Evolutionary conservation across 371 early-diverging fungal species (phyloP).

Genomic region (Rhizopus delemar): DNA sequence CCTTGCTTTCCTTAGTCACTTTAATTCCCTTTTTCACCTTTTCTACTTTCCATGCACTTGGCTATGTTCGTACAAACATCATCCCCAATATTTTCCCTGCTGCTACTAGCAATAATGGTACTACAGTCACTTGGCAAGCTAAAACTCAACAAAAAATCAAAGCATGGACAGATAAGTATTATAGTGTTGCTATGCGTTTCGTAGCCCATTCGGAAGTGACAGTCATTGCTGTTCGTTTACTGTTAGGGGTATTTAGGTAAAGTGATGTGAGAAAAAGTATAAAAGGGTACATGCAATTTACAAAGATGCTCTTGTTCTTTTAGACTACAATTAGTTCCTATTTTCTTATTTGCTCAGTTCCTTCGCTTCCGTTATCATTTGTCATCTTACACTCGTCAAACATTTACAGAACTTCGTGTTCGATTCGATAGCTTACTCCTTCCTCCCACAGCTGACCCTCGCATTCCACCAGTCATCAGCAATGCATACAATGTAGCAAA

Average conservation of each 20-base stretch:
- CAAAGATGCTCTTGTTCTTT: neutral
- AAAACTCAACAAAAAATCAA: constrained; percentile 61
- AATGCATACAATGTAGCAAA: constrained; percentile 57
- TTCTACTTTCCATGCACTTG: constrained; percentile 82
- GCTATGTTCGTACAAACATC: constrained; percentile 75
- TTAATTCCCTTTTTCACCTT: constrained; percentile 84
- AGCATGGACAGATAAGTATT: constrained; percentile 69
- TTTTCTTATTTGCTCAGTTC: constrained; percentile 82
- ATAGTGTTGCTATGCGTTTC: constrained; percentile 68
- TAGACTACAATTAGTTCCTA: constrained; percentile 70
- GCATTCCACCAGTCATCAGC: constrained; percentile 59
- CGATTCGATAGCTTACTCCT: constrained; percentile 55
- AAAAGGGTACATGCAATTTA: neutral
- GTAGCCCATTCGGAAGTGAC: constrained; percentile 82
- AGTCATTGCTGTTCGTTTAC: constrained; percentile 70
- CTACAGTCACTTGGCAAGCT: constrained; percentile 40
- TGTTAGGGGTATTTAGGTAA: constrained; percentile 69
- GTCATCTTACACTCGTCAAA: constrained; percentile 66
- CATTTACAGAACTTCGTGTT: constrained; percentile 59
- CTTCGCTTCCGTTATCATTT: constrained; percentile 83
- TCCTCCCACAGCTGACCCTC: constrained; percentile 58
- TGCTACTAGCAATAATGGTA: constrained; percentile 23
- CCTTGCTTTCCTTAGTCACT: constrained; percentile 53
- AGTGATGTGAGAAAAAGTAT: constrained; percentile 12
- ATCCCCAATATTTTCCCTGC: constrained; percentile 73